Evolutionary conservation across 2,329 filamentous ascomycete genomes (phyloP), one percentile per base, ranked within the genome.

Genomic region (Penicillium corylophilum): DNA sequence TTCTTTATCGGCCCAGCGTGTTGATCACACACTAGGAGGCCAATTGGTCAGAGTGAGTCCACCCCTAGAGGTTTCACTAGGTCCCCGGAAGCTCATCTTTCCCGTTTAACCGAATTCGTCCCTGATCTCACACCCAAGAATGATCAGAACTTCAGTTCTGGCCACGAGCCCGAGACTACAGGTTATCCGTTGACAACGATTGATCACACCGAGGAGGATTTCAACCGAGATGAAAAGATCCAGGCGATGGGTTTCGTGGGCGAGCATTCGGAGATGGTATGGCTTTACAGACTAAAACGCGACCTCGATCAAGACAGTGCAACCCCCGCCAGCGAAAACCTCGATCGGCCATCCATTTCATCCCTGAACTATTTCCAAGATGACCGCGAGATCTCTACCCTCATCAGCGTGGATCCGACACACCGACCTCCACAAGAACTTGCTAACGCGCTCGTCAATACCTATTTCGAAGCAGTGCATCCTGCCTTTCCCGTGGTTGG

Each of bases 151-250:
- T 18, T 33, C 26, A 12, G 10, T 42, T 9, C 43, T 44, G 43
- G 45, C 29, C 29, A 28, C 35, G 36, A 31, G 18, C 40, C 49
- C n/a, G 44, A 49, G 36, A 61, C 58, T 13, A 57, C 61, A 10
- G 60, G 53, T 36, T 65, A 69, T 26, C 68, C 71, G 1, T 64
- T 69, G 16, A 67, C 68, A 29, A 64, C 65, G 18, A 61, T 70
- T 29, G 74, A 76, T 57, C 68, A 71, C 35, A 73, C 71, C 18
- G 67, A 73, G 44, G 74, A 77, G 55, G 75, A 77, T 45, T 75
- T 74, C 52, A 71, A 73, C 28, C 67, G 71, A 26, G 68, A 70
- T 53, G 69, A 72, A 46, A 67, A 69, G 41, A 65, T 69, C 12
- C 66, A 71, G 44, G 64, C 68, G 1, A 70, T 69, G 28, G 72